A percentile compares a stretch with the other conserved stretches of the same genome.
phyloP scores from a whole-genome alignment of 371 early-diverging fungal species.

The Mucor ambiguus region DNA sequence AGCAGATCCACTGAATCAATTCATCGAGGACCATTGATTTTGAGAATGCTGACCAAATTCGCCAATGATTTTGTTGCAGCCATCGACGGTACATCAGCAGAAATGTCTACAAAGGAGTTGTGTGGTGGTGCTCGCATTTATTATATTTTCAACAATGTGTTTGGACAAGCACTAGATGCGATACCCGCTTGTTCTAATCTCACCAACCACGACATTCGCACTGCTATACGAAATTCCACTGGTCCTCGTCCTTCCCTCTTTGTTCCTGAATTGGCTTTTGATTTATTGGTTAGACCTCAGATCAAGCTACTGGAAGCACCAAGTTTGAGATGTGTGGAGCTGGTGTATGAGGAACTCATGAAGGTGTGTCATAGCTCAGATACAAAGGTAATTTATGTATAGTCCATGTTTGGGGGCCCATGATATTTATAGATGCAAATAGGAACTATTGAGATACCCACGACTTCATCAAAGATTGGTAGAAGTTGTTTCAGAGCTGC shows the following conservation, averaged over 20 bases:
- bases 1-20: conserved; percentile 46
- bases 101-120: conserved; percentile 91
- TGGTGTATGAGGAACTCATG: conserved; percentile 88
- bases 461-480: conserved; percentile 80
- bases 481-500: conserved; percentile 77
- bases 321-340: conserved; percentile 83
- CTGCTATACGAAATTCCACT: conserved; percentile 89
- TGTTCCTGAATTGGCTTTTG: conserved; percentile 92
- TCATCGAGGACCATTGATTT: conserved; percentile 66
- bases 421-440: not conserved
- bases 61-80: conserved; percentile 80
- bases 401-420: not conserved
- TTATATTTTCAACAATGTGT: conserved; percentile 89
- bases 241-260: conserved; percentile 87
- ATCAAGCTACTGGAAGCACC: conserved; percentile 82
- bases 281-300: conserved; percentile 85
- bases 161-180: conserved; percentile 78
- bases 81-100: conserved; percentile 82
- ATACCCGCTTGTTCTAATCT: conserved; percentile 80
- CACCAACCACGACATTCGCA: conserved; percentile 83
- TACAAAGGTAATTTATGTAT: conserved; percentile 57
- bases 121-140: conserved; percentile 92
- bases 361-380: conserved; percentile 88
- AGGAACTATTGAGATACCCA: conserved; percentile 83
- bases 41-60: conserved; percentile 83